Percentiles rank a stretch among this genome's conserved stretches.
Evolutionary conservation across 208 protist genomes (phyloP).

Genomic region (Perkinsela sp.): DNA sequence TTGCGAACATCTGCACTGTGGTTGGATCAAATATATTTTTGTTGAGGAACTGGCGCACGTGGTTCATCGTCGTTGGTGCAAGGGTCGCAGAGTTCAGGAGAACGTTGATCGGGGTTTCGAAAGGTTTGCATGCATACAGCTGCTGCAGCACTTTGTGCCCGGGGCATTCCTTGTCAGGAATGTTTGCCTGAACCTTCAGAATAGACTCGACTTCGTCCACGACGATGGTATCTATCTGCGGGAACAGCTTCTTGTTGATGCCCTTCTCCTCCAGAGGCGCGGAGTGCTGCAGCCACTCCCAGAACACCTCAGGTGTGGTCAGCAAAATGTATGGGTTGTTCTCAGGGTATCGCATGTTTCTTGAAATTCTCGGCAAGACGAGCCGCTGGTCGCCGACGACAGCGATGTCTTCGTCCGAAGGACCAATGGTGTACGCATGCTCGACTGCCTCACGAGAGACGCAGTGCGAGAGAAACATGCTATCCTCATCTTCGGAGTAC

Average conservation of each 20-base stretch:
- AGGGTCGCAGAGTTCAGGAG: constrained; percentile 57
- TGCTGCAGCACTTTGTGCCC: constrained; percentile 42
- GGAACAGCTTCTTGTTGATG: constrained; percentile 7
- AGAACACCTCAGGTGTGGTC: constrained; percentile 34
- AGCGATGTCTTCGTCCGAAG: not conserved
- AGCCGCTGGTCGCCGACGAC: not conserved
- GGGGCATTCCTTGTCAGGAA: constrained; percentile 12
- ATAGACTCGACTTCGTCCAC: constrained; percentile 60
- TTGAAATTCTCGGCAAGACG: not conserved
- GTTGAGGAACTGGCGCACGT: constrained; percentile 55
- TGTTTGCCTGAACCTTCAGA: constrained; percentile 16
- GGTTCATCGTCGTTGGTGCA: constrained; percentile 40
- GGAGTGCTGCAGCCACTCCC: constrained; percentile 8
- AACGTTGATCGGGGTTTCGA: constrained; percentile 47
- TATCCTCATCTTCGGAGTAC: constrained; percentile 37
- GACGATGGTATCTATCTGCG: constrained; percentile 32
- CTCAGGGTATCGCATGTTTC: not conserved
- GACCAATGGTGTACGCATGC: not conserved
- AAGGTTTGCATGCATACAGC: constrained; percentile 42
- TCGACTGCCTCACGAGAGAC: constrained; percentile 7
- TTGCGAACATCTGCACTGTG: constrained; percentile 34
- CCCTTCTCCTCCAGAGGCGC: not conserved
- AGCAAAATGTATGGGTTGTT: constrained; percentile 35
- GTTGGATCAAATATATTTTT: constrained; percentile 35
- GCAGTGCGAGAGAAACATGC: constrained; percentile 33